Percentiles rank a stretch among this genome's conserved stretches.
Conservation (phyloP, 2,329 filamentous ascomycete species). For the Exophiala phaeomuriformis region DNA sequence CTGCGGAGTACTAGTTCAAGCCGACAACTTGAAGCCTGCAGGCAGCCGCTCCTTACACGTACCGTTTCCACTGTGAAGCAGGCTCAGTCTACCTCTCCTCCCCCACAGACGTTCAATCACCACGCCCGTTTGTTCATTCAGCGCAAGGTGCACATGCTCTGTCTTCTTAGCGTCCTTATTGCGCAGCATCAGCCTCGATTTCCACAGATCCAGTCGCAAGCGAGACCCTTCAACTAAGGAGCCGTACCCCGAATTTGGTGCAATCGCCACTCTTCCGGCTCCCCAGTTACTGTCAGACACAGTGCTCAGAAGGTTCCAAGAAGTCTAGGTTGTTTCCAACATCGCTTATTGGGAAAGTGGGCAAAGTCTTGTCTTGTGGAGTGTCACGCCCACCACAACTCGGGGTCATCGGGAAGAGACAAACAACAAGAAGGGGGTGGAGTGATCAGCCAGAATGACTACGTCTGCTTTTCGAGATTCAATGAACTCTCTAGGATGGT, state of each 20-base stretch:
- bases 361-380: background rate
- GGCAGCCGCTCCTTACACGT: conserved; percentile 12
- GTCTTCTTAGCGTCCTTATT: background rate
- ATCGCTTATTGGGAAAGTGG: conserved; percentile 1
- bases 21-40: conserved; percentile 12
- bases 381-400: conserved; percentile 1
- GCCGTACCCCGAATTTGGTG: background rate
- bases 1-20: conserved; percentile 2
- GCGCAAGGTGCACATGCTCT: background rate
- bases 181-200: conserved; percentile 12
- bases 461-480: conserved; percentile 86
- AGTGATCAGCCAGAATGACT: conserved; percentile 54
- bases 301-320: background rate
- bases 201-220: conserved; percentile 9
- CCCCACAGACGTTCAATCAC: conserved; percentile 11
- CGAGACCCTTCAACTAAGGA: conserved; percentile 6
- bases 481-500: conserved; percentile 92
- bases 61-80: background rate
- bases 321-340: background rate
- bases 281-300: background rate
- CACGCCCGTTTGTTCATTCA: background rate
- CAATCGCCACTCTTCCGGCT: conserved; percentile 3
- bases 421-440: conserved; percentile 2
- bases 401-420: conserved; percentile 1
- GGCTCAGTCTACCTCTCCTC: conserved; percentile 1